These are phyloP conservation scores for Flaveria linearis DNA, from an alignment of 129 eudicot species.

Conservation along the genomic window DNA sequence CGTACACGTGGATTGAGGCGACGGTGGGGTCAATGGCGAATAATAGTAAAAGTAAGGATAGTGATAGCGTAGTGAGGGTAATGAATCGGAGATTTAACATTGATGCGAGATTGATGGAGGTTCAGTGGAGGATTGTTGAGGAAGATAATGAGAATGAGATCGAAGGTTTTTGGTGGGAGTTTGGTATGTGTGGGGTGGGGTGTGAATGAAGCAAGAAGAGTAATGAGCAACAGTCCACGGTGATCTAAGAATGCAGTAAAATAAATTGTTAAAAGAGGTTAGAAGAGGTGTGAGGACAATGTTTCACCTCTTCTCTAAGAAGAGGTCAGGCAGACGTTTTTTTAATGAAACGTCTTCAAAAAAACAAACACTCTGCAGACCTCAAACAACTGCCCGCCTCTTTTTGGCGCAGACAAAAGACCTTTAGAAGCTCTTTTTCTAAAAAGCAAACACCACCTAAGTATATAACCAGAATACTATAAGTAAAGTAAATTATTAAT, in stretches of 20 bases:
- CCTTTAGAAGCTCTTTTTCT: too few relatives aligned
- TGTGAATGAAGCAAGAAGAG: constrained; percentile 34
- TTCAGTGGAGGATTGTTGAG: constrained; percentile 24
- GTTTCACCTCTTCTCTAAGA: too few relatives aligned
- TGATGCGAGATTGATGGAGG: constrained; percentile 51
- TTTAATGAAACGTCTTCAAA: too few relatives aligned
- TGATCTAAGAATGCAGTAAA: background rate
- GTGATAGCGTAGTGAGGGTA: constrained; percentile 20
- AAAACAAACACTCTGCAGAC: too few relatives aligned
- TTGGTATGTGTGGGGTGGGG: background rate
- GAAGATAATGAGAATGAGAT: constrained; percentile 47
- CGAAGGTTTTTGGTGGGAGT: constrained; percentile 48
- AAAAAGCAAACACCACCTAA: too few relatives aligned
- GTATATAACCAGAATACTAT: too few relatives aligned
- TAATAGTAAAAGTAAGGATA: constrained; percentile 16
- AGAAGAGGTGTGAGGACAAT: too few relatives aligned
- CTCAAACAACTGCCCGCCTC: too few relatives aligned
- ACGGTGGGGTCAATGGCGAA: constrained; percentile 46
- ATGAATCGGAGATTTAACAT: constrained; percentile 26
- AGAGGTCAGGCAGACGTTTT: too few relatives aligned
- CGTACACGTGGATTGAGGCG: constrained; percentile 86
- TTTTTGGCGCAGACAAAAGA: too few relatives aligned
- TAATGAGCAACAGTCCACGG: constrained; percentile 11
- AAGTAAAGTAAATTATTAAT: too few relatives aligned
- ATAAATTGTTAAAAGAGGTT: too few relatives aligned